A percentile compares a stretch with the other conserved stretches of the same genome.
Conservation (phyloP, 2,329 filamentous ascomycete genomes). For the Cercospora sp. region DNA sequence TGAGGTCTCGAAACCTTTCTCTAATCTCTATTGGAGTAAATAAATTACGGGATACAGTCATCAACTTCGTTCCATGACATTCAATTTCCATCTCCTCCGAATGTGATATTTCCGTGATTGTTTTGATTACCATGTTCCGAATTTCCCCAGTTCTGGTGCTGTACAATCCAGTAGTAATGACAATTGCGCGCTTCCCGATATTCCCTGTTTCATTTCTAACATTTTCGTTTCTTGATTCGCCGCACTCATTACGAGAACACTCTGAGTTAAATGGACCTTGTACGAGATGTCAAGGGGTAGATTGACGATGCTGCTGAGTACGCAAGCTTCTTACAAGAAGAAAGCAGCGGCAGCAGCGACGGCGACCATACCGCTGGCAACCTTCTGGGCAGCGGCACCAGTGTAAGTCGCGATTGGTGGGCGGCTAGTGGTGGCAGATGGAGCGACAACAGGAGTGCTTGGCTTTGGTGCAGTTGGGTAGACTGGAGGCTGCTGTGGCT, state of each 20-base stretch:
- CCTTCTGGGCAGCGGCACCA: neutral
- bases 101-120: neutral
- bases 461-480: neutral
- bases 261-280: neutral
- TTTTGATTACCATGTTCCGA: neutral
- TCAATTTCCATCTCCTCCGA: neutral
- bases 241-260: neutral
- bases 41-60: neutral
- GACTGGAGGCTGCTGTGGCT: neutral
- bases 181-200: neutral
- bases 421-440: neutral
- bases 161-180: neutral
- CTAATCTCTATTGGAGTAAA: neutral
- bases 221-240: neutral
- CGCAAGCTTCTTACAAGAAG: conserved; percentile 2
- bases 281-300: neutral
- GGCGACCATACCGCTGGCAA: neutral
- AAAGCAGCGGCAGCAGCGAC: neutral
- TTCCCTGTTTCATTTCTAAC: neutral
- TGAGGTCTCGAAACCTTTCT: neutral
- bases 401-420: neutral
- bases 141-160: neutral
- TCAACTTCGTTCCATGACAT: neutral
- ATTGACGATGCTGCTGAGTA: neutral
- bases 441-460: neutral